A percentile compares a stretch with the other conserved stretches of the same genome.
These are phyloP conservation scores for Cyclospora cayetanensis DNA, from an alignment of 169 alveolate species.

Conservation along the genomic window DNA sequence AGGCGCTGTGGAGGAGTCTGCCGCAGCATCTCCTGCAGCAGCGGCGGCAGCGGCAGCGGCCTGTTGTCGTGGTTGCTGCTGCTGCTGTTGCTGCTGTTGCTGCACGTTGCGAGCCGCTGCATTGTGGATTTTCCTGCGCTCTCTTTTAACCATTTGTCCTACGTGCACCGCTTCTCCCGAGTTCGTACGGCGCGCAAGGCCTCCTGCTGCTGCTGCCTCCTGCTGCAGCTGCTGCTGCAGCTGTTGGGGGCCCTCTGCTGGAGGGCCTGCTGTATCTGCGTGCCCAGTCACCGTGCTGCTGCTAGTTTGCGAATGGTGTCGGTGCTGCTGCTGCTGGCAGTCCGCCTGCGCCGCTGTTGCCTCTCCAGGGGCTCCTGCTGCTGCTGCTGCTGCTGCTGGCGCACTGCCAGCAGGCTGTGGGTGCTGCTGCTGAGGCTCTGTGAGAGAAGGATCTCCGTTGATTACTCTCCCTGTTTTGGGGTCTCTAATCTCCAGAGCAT, in stretches of 20 bases:
- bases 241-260: not conserved
- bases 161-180: not conserved
- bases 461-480: conserved; percentile 11
- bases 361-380: not conserved
- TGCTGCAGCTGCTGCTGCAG: not conserved
- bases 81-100: not conserved
- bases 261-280: not conserved
- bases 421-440: not conserved
- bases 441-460: not conserved
- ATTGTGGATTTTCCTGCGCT: not conserved
- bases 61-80: conserved; percentile 14
- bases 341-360: conserved; percentile 1
- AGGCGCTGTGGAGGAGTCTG: not conserved
- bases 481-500: not conserved
- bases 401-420: not conserved
- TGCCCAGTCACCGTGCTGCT: not conserved
- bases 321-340: conserved; percentile 26
- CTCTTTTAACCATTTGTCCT: not conserved
- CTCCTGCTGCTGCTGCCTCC: conserved; percentile 1
- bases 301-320: not conserved
- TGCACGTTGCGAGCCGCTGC: not conserved
- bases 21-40: too few relatives aligned
- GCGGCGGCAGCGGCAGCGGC: not conserved
- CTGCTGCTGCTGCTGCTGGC: not conserved
- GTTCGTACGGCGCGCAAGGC: not conserved